These are phyloP conservation scores for Didymella pinodella DNA, from an alignment of 2,329 filamentous ascomycete species.

Conservation along the genomic window DNA sequence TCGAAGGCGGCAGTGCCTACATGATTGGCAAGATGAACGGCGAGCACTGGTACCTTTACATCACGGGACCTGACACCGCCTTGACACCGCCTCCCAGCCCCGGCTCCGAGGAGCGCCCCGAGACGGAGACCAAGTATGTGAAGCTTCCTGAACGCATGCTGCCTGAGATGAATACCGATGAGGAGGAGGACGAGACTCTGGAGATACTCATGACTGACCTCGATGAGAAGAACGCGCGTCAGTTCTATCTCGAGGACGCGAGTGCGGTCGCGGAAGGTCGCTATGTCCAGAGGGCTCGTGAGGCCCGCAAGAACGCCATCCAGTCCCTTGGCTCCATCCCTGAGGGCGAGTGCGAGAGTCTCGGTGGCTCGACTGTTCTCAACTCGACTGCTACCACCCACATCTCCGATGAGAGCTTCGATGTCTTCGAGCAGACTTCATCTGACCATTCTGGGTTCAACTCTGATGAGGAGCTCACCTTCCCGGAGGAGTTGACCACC, in stretches of 20 bases:
- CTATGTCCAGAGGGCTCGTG: constrained; percentile 72
- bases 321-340: constrained; percentile 67
- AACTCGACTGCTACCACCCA: constrained; percentile 54
- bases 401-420: constrained; percentile 67
- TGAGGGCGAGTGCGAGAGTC: constrained; percentile 55
- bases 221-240: constrained; percentile 70
- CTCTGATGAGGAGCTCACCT: constrained; percentile 64
- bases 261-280: constrained; percentile 87
- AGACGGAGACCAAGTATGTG: constrained; percentile 67
- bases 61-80: constrained; percentile 82
- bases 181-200: constrained; percentile 75
- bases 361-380: constrained; percentile 46
- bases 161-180: constrained; percentile 52
- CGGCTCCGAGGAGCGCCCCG: constrained; percentile 53
- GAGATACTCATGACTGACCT: constrained; percentile 74
- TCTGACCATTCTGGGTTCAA: constrained; percentile 67
- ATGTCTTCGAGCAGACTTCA: constrained; percentile 81
- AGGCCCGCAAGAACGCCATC: constrained; percentile 67
- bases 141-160: constrained; percentile 66
- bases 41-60: constrained; percentile 98
- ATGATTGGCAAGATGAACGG: constrained; percentile 99
- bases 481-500: constrained; percentile 80
- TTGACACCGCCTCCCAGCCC: constrained; percentile 87
- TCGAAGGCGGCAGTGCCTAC: constrained; percentile 92
- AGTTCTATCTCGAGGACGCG: constrained; percentile 79